Evolutionary conservation across 176 grass and related monocot species (phyloP), one percentile per base, ranked within the genome.

Genomic region (Oryza nivara): DNA sequence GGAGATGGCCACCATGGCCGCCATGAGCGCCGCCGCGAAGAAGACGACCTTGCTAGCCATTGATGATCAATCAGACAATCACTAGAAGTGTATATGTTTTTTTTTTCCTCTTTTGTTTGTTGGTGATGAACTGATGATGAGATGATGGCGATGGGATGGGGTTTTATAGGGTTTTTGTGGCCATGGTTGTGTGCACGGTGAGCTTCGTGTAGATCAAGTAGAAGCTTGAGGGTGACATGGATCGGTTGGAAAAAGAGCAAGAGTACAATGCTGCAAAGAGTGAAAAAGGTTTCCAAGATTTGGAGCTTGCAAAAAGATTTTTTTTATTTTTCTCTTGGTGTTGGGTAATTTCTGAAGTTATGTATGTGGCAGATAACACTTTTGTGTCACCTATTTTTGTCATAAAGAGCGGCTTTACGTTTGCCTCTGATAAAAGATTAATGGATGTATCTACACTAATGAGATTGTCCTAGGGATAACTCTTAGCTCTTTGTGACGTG

Each of bases 301-400:
- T 89, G 75, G 76, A 71, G 70, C 8, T 75, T 80, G 7, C 17
- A 69, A 80, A 80, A 61, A 75, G 63, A 63, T 11, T 75, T 73
- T 49, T 23, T 49, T 56, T 56, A 17, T 19, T 56, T 19, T 56
- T 20, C 15, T 54, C 3, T 54, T 54, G 3, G 12, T 22, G 56
- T 61, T 61, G 20, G 56, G 6, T 7, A 61, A 9, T 61, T 61
- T 61, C 19, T 61, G 56, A n/a, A 22, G 56, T 5, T 61, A 61
- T 9, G 9, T 61, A 61, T 61, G 56, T 61, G 56, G 56, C 56
- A 61, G 56, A 61, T 61, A 61, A 61, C 56, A 61, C 56, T 61
- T 61, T 61, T 61, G 20, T 22, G 20, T 61, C 56, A 61, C 56
- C 56, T 60, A 20, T 61, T 60, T 60, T n/a, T 61, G 56, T 61